Conservation (phyloP, 352 stramenopile genomes). For the Pythium volutum region DNA sequence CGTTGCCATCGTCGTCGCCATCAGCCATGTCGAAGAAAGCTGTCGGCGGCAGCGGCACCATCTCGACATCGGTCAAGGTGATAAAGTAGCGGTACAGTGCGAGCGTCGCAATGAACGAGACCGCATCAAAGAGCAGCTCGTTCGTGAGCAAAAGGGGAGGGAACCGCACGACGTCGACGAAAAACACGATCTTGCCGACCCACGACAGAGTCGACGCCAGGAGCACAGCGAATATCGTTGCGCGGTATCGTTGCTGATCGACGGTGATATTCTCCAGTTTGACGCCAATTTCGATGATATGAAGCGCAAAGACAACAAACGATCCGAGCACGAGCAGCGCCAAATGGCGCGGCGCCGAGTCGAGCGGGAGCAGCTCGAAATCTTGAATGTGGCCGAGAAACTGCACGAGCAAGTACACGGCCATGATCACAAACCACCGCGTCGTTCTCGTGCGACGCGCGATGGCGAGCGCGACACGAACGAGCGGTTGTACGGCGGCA, state of each 20-base stretch:
- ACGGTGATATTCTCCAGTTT: conserved; percentile 28
- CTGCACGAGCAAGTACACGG: conserved; percentile 38
- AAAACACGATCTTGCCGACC: conserved; percentile 65
- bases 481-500: conserved; percentile 39
- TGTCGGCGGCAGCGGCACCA: conserved; percentile 63
- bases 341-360: conserved; percentile 37
- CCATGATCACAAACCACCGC: conserved; percentile 48
- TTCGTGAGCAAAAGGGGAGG: conserved; percentile 40
- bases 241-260: conserved; percentile 56
- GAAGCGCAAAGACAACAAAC: conserved; percentile 41
- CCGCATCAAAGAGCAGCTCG: conserved; percentile 42
- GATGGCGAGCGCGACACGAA: conserved; percentile 17
- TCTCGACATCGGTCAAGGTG: conserved; percentile 46
- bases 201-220: conserved; percentile 55
- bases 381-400: conserved; percentile 37
- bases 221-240: conserved; percentile 56
- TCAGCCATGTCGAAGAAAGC: conserved; percentile 68
- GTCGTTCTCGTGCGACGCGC: conserved; percentile 22
- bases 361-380: conserved; percentile 28
- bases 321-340: conserved; percentile 47
- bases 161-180: conserved; percentile 39
- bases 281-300: conserved; percentile 49
- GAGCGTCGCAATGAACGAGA: conserved; percentile 37
- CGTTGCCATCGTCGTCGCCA: conserved; percentile 48
- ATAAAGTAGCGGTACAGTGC: conserved; percentile 42